phyloP scores from a whole-genome alignment of 176 grass and related monocot species.

The Juncus effusus region DNA sequence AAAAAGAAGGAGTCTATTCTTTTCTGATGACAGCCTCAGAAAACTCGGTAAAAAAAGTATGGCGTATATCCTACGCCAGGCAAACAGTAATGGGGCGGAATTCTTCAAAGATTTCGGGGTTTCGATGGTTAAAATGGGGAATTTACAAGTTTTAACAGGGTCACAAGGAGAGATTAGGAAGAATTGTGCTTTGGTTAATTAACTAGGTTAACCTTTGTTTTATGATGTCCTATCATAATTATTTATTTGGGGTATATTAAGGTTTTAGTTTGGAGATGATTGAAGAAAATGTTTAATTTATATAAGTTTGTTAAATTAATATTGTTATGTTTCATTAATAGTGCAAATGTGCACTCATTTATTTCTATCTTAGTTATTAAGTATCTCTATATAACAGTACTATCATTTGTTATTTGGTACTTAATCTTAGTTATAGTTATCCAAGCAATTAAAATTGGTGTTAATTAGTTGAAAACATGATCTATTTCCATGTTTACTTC shows the following conservation, averaged over 20 bases:
- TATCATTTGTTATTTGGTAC: too few relatives aligned
- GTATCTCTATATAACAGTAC: not conserved
- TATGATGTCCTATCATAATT: not conserved
- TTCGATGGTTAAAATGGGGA: conserved; percentile 84
- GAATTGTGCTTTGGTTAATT: conserved; percentile 57
- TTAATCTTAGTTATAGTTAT: too few relatives aligned
- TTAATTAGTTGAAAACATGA: conserved; percentile 1
- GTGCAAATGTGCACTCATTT: conserved; percentile 23
- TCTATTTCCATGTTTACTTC: conserved; percentile 5
- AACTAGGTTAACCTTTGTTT: conserved; percentile 14
- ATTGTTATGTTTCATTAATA: conserved; percentile 2
- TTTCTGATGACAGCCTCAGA: conserved; percentile 68
- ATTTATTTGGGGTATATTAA: not conserved
- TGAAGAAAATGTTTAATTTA: conserved; percentile 8
- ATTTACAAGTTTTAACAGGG: conserved; percentile 55
- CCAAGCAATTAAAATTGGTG: too few relatives aligned
- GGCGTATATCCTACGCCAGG: conserved; percentile 50
- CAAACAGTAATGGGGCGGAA: conserved; percentile 14
- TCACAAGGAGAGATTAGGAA: conserved; percentile 64
- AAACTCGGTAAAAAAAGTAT: conserved; percentile 27
- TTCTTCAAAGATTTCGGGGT: conserved; percentile 64
- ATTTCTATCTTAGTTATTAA: not conserved
- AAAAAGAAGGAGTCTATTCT: conserved; percentile 54
- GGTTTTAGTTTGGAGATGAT: conserved; percentile 10
- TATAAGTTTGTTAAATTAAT: conserved; percentile 16